Evolutionary conservation across 2,329 filamentous ascomycete genomes (phyloP).

Genomic region (Lachnellula willkommii): DNA sequence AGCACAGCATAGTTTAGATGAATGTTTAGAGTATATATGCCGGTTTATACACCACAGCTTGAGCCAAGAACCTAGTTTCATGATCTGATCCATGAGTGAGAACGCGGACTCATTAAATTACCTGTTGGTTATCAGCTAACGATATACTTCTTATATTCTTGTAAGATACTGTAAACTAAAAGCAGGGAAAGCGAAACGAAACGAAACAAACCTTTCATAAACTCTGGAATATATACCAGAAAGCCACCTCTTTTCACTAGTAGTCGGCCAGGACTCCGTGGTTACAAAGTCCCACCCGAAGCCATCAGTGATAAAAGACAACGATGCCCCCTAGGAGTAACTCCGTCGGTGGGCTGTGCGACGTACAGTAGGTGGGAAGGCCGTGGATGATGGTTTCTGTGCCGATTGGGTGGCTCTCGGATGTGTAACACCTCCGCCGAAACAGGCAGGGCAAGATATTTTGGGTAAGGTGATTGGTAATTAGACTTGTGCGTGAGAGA

Average conservation of each 20-base stretch:
- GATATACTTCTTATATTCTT: neutral
- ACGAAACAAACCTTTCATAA: conserved; percentile 38
- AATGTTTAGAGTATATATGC: conserved; percentile 42
- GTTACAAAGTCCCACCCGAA: conserved; percentile 46
- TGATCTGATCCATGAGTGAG: conserved; percentile 21
- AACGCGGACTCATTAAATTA: conserved; percentile 8
- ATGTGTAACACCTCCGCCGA: conserved; percentile 32
- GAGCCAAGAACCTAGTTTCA: conserved; percentile 17
- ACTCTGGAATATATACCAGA: conserved; percentile 44
- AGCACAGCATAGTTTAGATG: conserved; percentile 21
- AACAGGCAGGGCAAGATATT: conserved; percentile 23
- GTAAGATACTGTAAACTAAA: neutral
- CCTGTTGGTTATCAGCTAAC: conserved; percentile 7
- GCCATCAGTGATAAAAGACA: conserved; percentile 44
- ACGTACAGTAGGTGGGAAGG: conserved; percentile 37
- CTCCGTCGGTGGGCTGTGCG: conserved; percentile 23
- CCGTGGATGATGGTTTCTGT: conserved; percentile 37
- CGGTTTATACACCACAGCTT: conserved; percentile 24
- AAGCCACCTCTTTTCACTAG: conserved; percentile 41
- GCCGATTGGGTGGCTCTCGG: conserved; percentile 35
- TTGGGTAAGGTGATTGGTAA: neutral
- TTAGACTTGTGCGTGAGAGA: too few relatives aligned
- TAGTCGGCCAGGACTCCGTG: conserved; percentile 41
- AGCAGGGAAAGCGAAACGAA: neutral
- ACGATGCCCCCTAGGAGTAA: conserved; percentile 37